Conservation (phyloP, 2,329 filamentous ascomycete species). For the Sphaerulina musiva region DNA sequence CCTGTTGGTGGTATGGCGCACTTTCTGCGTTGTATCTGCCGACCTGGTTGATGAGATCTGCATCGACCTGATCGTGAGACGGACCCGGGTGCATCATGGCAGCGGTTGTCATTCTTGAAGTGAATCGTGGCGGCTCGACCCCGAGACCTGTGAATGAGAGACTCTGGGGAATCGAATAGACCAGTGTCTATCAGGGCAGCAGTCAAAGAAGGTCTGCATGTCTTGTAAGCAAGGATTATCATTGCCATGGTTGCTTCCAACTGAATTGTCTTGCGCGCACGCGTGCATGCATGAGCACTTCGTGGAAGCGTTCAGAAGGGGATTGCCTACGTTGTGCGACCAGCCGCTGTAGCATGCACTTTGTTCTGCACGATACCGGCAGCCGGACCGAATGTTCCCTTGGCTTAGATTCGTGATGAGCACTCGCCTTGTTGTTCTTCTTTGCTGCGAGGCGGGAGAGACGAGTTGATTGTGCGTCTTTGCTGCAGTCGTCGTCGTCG, state of each 20-base stretch:
- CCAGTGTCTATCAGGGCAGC: constrained; percentile 14
- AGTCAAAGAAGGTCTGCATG: constrained; percentile 26
- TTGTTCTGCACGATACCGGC: constrained; percentile 23
- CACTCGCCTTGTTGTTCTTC: constrained; percentile 25
- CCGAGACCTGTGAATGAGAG: constrained; percentile 19
- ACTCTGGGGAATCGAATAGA: constrained; percentile 13
- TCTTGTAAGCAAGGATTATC: constrained; percentile 31
- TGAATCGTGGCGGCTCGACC: constrained; percentile 14
- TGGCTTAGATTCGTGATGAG: constrained; percentile 21
- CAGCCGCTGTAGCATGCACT: constrained; percentile 27
- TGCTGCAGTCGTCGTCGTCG: constrained; percentile 23
- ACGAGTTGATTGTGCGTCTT: constrained; percentile 11
- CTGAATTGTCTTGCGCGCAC: constrained; percentile 29
- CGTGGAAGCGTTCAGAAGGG: constrained; percentile 12
- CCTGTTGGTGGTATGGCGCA: constrained; percentile 24
- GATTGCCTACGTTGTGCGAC: constrained; percentile 28
- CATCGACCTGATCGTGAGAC: constrained; percentile 26
- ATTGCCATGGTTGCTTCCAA: constrained; percentile 23
- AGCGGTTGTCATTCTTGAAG: constrained; percentile 26
- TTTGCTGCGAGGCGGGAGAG: constrained; percentile 18
- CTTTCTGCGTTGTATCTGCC: constrained; percentile 38
- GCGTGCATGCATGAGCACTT: constrained; percentile 22
- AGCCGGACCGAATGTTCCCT: constrained; percentile 21
- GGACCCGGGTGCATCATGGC: constrained; percentile 22
- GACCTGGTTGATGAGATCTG: constrained; percentile 36